These are phyloP conservation scores for Rhododendron mucronatum DNA, from an alignment of 148 eudicot species.

Conservation along the genomic window DNA sequence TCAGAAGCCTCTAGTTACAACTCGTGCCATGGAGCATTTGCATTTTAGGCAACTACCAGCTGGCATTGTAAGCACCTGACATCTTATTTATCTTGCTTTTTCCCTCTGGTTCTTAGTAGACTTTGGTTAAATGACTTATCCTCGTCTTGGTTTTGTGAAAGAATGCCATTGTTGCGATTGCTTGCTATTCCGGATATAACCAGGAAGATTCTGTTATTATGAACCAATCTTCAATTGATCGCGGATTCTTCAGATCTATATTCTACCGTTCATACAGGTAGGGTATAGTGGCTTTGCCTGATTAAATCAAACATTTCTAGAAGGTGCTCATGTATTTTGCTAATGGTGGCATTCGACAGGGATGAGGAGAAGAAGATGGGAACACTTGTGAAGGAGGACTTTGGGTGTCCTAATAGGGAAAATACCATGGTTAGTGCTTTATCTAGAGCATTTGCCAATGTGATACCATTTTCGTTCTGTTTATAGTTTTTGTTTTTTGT, in stretches of 20 bases:
- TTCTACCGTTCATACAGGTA: slow-evolving; percentile 93
- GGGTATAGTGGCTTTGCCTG: not conserved
- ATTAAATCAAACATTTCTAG: not conserved
- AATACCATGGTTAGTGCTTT: slow-evolving; percentile 63
- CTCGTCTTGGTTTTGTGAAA: slow-evolving; percentile 13
- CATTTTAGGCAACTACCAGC: slow-evolving; percentile 97
- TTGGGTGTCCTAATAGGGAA: slow-evolving; percentile 80
- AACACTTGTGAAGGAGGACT: slow-evolving; percentile 82
- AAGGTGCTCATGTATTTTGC: not conserved
- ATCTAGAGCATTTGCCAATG: not conserved
- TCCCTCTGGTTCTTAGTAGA: not conserved
- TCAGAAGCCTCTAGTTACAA: slow-evolving; percentile 93
- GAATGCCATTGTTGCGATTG: slow-evolving; percentile 91
- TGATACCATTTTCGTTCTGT: not conserved
- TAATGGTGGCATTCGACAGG: slow-evolving; percentile 22
- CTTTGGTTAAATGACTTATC: not conserved
- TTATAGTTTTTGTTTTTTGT: not conserved
- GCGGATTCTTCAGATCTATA: slow-evolving; percentile 87
- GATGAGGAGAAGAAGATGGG: slow-evolving; percentile 99
- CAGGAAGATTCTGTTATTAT: slow-evolving; percentile 98
- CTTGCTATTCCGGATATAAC: slow-evolving; percentile 93
- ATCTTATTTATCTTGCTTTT: not conserved
- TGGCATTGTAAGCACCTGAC: slow-evolving; percentile 50
- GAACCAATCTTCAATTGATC: slow-evolving; percentile 92
- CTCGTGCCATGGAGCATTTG: slow-evolving; percentile 98